Base-by-base conservation (phyloP, 208 protist genomes). In the Leishmania tarentolae region DNA sequence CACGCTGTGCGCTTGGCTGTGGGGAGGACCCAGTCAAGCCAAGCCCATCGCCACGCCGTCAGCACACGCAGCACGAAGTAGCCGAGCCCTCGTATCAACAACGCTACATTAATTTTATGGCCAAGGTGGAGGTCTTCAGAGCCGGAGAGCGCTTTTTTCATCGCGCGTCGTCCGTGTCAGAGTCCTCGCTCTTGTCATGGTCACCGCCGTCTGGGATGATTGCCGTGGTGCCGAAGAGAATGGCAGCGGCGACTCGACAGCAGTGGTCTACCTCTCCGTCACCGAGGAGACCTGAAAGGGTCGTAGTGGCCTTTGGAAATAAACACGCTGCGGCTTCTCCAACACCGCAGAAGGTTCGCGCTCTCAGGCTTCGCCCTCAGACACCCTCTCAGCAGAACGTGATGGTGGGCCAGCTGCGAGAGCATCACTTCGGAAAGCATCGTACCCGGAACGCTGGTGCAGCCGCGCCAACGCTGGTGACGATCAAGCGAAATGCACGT, bases 41-140 rank as follows among this genome's bases (percentile, higher is more conserved):
- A 3, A 42, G 57, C 13, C 82, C 73, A 46, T 71, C 78, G 17
- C 75, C 82, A 24, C 81, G n/a, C 37, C 74, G 82, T 61, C 76
- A 83, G 68, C 83, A 76, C 65, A 83, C 83, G 9, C 78, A 77
- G 73, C 77, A 57, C 28, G 83, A 86, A 28, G 78, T 74, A 46
- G 83, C 77, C 7, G 75, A 75, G 28, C 42, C 69, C 47, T 66
- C 68, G 3, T 17, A 3, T n/a, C 71, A 75, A 21, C 74, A 75
- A 15, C 65, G 70, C 52, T 56, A 47, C 57, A 75, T 44, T 28
- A 46, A 11, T 57, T 6, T 35, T 37, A 46, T 35, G 46, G 31
- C 40, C 40, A 40, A 72, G 37, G 61, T 40, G 31, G 61, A 68
- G 61, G 61, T 21, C 31, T 0, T 68, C 61, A 15, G 15, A 11